Conservation (phyloP, 306 rosid genomes). For the Rosa chinensis region DNA sequence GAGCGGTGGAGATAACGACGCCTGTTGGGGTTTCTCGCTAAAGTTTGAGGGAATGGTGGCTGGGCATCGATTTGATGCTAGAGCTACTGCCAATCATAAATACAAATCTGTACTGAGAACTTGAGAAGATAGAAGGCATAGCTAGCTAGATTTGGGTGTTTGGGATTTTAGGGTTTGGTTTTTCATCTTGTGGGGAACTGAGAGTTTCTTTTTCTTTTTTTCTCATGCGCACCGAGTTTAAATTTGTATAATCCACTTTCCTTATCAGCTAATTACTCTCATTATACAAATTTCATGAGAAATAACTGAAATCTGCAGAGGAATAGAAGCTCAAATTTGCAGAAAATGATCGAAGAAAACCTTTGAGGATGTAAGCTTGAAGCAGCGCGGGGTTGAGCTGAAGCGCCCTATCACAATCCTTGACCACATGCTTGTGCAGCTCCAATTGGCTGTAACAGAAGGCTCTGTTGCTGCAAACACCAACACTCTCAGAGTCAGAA, state of each 20-base stretch:
- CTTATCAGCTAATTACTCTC: not conserved
- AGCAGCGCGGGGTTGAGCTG: constrained; percentile 69
- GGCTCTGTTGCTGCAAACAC: constrained; percentile 74
- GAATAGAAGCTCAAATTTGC: constrained; percentile 14
- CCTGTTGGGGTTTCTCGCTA: no score
- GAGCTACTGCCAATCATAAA: no score
- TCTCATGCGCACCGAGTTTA: not conserved
- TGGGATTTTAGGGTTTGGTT: no score
- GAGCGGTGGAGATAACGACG: no score
- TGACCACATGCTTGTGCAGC: constrained; percentile 88
- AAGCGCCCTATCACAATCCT: constrained; percentile 89
- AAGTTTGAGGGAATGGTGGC: no score
- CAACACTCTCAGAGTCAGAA: not conserved
- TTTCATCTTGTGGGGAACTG: no score
- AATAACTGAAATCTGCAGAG: not conserved
- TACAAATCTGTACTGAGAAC: no score
- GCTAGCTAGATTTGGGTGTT: no score
- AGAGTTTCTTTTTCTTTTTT: no score
- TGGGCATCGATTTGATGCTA: no score
- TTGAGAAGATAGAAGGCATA: no score
- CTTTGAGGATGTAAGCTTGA: constrained; percentile 88
- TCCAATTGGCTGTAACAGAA: constrained; percentile 91
- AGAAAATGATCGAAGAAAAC: constrained; percentile 28
- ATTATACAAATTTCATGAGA: not conserved
- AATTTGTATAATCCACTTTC: not conserved